Evolutionary conservation across 805 yeast species (phyloP).

Genomic region (Yarrowia deformans): DNA sequence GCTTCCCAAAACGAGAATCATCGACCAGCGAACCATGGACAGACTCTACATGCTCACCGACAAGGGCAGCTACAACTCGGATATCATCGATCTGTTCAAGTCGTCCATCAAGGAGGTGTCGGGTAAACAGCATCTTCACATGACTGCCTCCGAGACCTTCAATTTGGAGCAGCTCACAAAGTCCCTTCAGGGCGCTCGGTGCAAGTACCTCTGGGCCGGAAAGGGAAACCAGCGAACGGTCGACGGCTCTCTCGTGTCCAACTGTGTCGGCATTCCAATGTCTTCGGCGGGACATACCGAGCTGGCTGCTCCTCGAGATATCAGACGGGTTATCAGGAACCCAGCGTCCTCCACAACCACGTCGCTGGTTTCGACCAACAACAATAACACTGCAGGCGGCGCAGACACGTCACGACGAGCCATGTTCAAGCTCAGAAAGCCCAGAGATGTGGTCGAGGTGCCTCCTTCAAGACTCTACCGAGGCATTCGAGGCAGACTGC

Average conservation of each 20-base stretch:
- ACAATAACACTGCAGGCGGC: background rate
- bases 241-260: slow-evolving; percentile 14
- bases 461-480: slow-evolving; percentile 17
- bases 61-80: slow-evolving; percentile 52
- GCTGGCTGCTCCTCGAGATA: slow-evolving; percentile 10
- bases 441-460: slow-evolving; percentile 24
- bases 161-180: slow-evolving; percentile 50
- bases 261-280: slow-evolving; percentile 35
- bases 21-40: slow-evolving; percentile 65
- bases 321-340: slow-evolving; percentile 25
- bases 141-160: slow-evolving; percentile 50
- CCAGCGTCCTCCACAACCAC: slow-evolving; percentile 1
- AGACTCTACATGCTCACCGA: slow-evolving; percentile 58
- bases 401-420: slow-evolving; percentile 25
- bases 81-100: slow-evolving; percentile 61
- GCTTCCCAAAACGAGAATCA: slow-evolving; percentile 58
- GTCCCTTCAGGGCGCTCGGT: slow-evolving; percentile 49
- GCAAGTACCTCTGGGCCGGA: slow-evolving; percentile 57
- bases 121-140: slow-evolving; percentile 49
- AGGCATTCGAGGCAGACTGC: slow-evolving; percentile 25
- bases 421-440: slow-evolving; percentile 34
- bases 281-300: slow-evolving; percentile 33
- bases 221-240: slow-evolving; percentile 55
- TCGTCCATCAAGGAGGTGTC: slow-evolving; percentile 73
- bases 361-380: slow-evolving; percentile 1